A percentile compares a stretch with the other conserved stretches of the same genome.
Conservation (phyloP, 805 yeast genomes). For the Candida chilensis region DNA sequence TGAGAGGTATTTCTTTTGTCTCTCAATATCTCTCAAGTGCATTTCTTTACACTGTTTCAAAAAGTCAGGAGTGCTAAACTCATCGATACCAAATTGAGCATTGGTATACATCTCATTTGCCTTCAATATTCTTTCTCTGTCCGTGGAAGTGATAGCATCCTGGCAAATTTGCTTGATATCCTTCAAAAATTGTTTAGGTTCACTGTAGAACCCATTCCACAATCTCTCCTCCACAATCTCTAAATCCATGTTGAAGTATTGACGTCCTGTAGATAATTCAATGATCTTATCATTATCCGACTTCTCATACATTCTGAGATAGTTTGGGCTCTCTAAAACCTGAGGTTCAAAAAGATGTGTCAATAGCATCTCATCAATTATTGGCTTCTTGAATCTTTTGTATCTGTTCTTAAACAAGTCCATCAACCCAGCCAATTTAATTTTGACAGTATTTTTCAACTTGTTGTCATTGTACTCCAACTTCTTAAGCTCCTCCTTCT, state of each 20-base stretch:
- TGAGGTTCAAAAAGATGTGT: constrained; percentile 71
- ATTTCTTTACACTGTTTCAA: constrained; percentile 69
- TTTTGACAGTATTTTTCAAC: constrained; percentile 74
- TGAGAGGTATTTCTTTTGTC: constrained; percentile 34
- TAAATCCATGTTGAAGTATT: constrained; percentile 80
- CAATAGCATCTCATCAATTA: constrained; percentile 68
- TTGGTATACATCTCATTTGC: constrained; percentile 96
- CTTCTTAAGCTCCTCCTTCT: constrained; percentile 36
- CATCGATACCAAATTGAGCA: constrained; percentile 93
- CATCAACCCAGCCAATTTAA: constrained; percentile 81
- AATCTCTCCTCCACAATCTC: constrained; percentile 90
- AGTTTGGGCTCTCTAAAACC: constrained; percentile 23
- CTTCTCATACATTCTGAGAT: constrained; percentile 33
- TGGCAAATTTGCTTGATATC: constrained; percentile 79
- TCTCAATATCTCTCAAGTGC: constrained; percentile 52
- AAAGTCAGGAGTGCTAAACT: constrained; percentile 66
- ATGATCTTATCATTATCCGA: constrained; percentile 64
- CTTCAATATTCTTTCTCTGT: constrained; percentile 69
- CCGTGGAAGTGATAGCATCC: constrained; percentile 69
- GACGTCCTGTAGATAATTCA: constrained; percentile 69
- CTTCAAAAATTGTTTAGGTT: constrained; percentile 80
- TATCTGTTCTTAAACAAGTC: constrained; percentile 82
- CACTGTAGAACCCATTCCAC: constrained; percentile 95
- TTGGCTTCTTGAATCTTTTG: constrained; percentile 84
- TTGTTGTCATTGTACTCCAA: constrained; percentile 65